phyloP scores from a whole-genome alignment of 352 stramenopile species.

The Phytopythium sindhum region DNA sequence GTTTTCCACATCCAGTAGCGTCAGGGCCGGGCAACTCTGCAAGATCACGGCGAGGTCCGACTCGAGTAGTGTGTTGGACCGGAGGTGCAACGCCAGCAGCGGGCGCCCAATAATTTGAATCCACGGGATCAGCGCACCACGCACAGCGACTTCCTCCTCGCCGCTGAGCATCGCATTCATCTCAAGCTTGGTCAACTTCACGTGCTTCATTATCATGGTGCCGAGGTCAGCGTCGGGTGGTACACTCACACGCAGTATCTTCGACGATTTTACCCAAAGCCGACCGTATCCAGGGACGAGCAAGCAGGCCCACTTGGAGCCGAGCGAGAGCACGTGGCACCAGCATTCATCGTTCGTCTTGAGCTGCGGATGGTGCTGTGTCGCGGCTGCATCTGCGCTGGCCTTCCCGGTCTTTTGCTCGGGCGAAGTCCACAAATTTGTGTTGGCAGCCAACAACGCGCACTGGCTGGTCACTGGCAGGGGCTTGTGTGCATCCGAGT shows the following conservation, averaged over 20 bases:
- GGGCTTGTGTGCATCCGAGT: not conserved
- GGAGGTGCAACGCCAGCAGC: slow-evolving; percentile 26
- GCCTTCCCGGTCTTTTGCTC: not conserved
- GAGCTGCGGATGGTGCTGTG: not conserved
- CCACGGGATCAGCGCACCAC: slow-evolving; percentile 17
- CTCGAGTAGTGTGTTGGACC: slow-evolving; percentile 23
- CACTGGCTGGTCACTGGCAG: not conserved
- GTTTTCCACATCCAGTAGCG: slow-evolving; percentile 29
- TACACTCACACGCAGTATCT: not conserved
- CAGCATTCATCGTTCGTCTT: slow-evolving; percentile 13
- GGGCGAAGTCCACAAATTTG: slow-evolving; percentile 3
- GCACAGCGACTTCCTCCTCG: slow-evolving; percentile 8
- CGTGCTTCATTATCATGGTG: not conserved
- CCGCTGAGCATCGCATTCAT: slow-evolving; percentile 27
- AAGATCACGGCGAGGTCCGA: slow-evolving; percentile 23
- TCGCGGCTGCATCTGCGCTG: not conserved
- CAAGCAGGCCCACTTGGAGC: slow-evolving; percentile 19
- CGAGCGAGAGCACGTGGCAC: slow-evolving; percentile 17
- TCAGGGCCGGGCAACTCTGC: slow-evolving; percentile 27
- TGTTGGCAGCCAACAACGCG: slow-evolving; percentile 5
- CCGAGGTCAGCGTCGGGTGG: not conserved
- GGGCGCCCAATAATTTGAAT: slow-evolving; percentile 15
- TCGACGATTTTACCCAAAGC: slow-evolving; percentile 23
- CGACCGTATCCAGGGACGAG: slow-evolving; percentile 34
- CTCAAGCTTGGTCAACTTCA: slow-evolving; percentile 21